Evolutionary conservation across 371 early-diverging fungal species (phyloP).

Genomic region (Mortierella sp.): DNA sequence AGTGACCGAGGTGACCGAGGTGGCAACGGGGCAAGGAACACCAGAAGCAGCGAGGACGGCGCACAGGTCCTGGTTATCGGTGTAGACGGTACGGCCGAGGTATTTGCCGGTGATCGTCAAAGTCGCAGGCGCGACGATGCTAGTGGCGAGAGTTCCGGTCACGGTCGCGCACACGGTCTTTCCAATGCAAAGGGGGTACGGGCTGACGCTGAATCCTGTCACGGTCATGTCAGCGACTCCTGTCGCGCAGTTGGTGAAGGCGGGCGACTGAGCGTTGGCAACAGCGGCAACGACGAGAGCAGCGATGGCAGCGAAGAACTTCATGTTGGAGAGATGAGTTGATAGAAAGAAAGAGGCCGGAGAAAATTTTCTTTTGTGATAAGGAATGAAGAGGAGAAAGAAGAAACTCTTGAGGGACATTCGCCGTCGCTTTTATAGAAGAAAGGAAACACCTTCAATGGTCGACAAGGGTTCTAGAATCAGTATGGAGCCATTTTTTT

Average conservation of each 20-base stretch:
- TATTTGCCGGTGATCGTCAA: slow-evolving; percentile 15
- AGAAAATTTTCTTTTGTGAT: background rate
- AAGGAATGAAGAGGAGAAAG: background rate
- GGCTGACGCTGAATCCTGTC: slow-evolving; percentile 2
- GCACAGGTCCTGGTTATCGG: slow-evolving; percentile 29
- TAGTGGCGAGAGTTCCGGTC: slow-evolving; percentile 2
- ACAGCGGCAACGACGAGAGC: slow-evolving; percentile 20
- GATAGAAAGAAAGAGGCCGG: too few species aligned
- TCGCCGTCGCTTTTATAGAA: background rate
- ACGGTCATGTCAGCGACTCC: slow-evolving; percentile 15
- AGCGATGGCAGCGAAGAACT: slow-evolving; percentile 24
- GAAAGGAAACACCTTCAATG: background rate
- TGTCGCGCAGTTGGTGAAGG: slow-evolving; percentile 18
- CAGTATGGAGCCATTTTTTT: background rate
- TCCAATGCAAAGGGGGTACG: slow-evolving; percentile 21
- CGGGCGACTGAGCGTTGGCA: slow-evolving; percentile 19
- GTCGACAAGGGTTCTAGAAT: background rate
- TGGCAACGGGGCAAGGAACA: slow-evolving; percentile 17
- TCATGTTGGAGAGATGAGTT: slow-evolving; percentile 11
- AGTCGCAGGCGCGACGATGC: background rate
- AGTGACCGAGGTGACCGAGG: slow-evolving; percentile 9
- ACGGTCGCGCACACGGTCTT: slow-evolving; percentile 18
- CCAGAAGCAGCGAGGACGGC: slow-evolving; percentile 9
- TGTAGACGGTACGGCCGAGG: slow-evolving; percentile 31
- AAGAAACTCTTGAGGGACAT: background rate